Evolutionary conservation across 1,284 basidiomycete species (phyloP).

Genomic region (Ustilago loliicola): DNA sequence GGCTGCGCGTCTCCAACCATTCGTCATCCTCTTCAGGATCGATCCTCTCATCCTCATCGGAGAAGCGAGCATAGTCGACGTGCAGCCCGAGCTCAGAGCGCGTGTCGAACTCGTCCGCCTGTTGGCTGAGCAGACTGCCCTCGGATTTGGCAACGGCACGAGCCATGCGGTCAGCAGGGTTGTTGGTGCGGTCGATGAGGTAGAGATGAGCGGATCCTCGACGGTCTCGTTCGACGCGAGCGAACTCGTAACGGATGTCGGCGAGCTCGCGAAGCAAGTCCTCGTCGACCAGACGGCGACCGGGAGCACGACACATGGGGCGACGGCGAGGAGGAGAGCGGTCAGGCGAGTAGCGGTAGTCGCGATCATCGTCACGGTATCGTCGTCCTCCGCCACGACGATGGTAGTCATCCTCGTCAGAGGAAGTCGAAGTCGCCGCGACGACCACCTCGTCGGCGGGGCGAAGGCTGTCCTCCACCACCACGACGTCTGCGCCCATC

Average conservation of each 20-base stretch:
- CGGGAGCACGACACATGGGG: conserved; percentile 31
- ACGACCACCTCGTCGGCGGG: conserved; percentile 26
- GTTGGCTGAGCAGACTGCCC: conserved; percentile 22
- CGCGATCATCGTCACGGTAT: conserved; percentile 15
- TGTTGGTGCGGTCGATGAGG: conserved; percentile 61
- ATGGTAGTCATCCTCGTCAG: conserved; percentile 38
- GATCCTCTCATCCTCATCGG: conserved; percentile 27
- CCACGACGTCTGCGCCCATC: conserved; percentile 18
- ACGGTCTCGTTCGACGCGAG: conserved; percentile 46
- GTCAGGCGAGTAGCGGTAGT: conserved; percentile 19
- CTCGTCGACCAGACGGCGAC: conserved; percentile 59
- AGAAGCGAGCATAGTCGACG: conserved; percentile 24
- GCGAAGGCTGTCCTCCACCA: conserved; percentile 5
- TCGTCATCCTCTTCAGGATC: conserved; percentile 34
- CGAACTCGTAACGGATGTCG: conserved; percentile 54
- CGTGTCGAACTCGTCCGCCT: conserved; percentile 23
- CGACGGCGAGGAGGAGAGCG: conserved; percentile 19
- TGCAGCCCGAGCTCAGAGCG: conserved; percentile 31
- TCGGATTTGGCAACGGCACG: conserved; percentile 50
- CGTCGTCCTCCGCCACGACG: conserved; percentile 7
- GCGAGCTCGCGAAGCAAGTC: conserved; percentile 64
- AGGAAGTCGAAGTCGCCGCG: conserved; percentile 32
- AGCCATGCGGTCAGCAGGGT: conserved; percentile 58
- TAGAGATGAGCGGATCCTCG: conserved; percentile 59
- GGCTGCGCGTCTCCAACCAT: conserved; percentile 40